Percentiles rank a stretch among this genome's conserved stretches.
These are phyloP conservation scores for Tuber aestivum DNA, from an alignment of 495 filamentous ascomycete species.

Conservation along the genomic window DNA sequence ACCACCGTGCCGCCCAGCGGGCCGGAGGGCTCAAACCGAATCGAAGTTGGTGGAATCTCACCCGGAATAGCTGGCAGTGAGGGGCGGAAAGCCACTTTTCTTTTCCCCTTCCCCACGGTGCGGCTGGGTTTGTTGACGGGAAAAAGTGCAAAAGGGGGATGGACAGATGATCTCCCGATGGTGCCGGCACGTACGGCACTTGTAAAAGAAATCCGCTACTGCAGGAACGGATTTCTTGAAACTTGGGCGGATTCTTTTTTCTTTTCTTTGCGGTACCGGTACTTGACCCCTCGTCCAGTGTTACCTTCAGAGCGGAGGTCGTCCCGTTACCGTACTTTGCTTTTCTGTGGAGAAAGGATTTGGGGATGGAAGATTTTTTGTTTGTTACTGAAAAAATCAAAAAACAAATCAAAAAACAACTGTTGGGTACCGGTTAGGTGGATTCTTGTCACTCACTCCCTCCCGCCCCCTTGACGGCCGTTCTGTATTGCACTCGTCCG, in stretches of 20 bases:
- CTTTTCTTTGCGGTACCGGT: background rate
- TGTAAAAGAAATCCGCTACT: background rate
- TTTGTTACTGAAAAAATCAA: background rate
- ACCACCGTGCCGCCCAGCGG: background rate
- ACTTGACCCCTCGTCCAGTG: background rate
- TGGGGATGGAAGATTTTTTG: background rate
- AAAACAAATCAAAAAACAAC: too few species aligned
- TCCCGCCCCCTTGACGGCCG: background rate
- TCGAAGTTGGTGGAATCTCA: background rate
- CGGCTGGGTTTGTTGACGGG: background rate
- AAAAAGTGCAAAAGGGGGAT: background rate
- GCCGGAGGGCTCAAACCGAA: background rate
- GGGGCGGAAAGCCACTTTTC: background rate
- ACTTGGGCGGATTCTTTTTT: background rate
- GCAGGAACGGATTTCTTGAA: background rate
- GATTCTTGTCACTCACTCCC: background rate
- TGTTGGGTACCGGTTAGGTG: background rate
- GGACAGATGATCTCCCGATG: background rate
- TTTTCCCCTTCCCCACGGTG: background rate
- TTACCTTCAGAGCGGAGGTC: background rate
- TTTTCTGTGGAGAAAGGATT: background rate
- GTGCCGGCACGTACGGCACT: background rate
- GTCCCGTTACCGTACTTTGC: background rate
- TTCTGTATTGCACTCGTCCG: background rate
- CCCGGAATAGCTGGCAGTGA: background rate